These are phyloP conservation scores for Helicostylum pulchrum DNA, from an alignment of 192 early-diverging fungal genomes.

Conservation along the genomic window DNA sequence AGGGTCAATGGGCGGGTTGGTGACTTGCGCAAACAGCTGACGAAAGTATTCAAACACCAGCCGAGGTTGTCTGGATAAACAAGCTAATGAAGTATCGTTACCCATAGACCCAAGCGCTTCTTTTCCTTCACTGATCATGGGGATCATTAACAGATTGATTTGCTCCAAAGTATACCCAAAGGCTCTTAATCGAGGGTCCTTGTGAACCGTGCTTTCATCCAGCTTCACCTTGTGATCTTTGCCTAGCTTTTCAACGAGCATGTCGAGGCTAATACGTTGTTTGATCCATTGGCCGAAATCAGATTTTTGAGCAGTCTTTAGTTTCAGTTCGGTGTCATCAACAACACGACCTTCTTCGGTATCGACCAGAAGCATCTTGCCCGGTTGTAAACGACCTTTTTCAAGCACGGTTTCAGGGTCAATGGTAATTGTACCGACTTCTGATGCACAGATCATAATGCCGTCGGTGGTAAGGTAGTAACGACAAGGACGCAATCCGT, in stretches of 20 bases:
- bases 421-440: slow-evolving; percentile 89
- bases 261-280: slow-evolving; percentile 73
- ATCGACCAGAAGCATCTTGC: slow-evolving; percentile 96
- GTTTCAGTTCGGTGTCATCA: slow-evolving; percentile 88
- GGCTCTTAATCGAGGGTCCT: slow-evolving; percentile 75
- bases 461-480: slow-evolving; percentile 91
- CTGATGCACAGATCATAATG: slow-evolving; percentile 96
- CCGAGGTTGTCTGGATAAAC: slow-evolving; percentile 82
- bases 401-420: slow-evolving; percentile 73
- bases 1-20: slow-evolving; percentile 98
- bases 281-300: slow-evolving; percentile 88
- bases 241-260: slow-evolving; percentile 45
- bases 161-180: slow-evolving; percentile 95
- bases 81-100: slow-evolving; percentile 93
- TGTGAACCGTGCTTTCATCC: slow-evolving; percentile 61
- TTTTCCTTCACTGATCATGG: slow-evolving; percentile 87
- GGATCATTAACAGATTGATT: slow-evolving; percentile 80
- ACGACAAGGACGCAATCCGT: slow-evolving; percentile 96
- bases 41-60: slow-evolving; percentile 97
- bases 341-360: slow-evolving; percentile 86
- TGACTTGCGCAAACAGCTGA: slow-evolving; percentile 97
- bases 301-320: slow-evolving; percentile 59
- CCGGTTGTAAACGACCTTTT: slow-evolving; percentile 95
- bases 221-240: slow-evolving; percentile 38
- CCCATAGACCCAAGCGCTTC: slow-evolving; percentile 99